Percentiles rank a stretch among this genome's conserved stretches.
phyloP scores from a whole-genome alignment of 805 yeast species.

The Metschnikowia cerradonensis region DNA sequence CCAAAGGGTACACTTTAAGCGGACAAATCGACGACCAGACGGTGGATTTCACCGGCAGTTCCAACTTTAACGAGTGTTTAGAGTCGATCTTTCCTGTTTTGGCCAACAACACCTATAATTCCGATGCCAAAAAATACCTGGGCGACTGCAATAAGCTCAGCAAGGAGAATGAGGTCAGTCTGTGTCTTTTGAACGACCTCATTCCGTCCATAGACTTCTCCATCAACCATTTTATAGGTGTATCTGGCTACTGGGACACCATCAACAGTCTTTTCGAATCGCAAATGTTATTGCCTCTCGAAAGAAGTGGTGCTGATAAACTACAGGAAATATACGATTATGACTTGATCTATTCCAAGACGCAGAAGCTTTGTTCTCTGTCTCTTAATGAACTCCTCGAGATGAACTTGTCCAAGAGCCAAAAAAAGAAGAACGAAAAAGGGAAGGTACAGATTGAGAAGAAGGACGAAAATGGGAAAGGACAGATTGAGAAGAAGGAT shows the following conservation, averaged over 20 bases:
- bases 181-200: constrained; percentile 50
- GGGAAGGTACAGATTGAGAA: too few relatives aligned
- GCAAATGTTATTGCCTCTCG: neutral
- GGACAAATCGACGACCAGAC: constrained; percentile 22
- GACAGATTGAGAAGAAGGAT: too few relatives aligned
- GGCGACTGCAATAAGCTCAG: constrained; percentile 31
- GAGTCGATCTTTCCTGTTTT: constrained; percentile 45
- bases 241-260: constrained; percentile 66
- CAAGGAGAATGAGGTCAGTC: constrained; percentile 30
- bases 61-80: constrained; percentile 48
- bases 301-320: constrained; percentile 12
- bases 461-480: too few relatives aligned
- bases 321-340: constrained; percentile 40
- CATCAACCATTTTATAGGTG: constrained; percentile 55
- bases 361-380: constrained; percentile 46
- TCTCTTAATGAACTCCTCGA: constrained; percentile 34
- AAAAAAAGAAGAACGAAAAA: too few relatives aligned
- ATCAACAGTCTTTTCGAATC: constrained; percentile 43
- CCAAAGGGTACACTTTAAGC: constrained; percentile 37
- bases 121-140: constrained; percentile 16
- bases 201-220: constrained; percentile 57
- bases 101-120: constrained; percentile 26
- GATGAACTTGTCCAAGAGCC: constrained; percentile 30
- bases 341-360: constrained; percentile 38
- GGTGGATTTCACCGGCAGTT: constrained; percentile 46